Evolutionary conservation across 371 early-diverging fungal genomes (phyloP).

Genomic region (Zychaea mexicana): DNA sequence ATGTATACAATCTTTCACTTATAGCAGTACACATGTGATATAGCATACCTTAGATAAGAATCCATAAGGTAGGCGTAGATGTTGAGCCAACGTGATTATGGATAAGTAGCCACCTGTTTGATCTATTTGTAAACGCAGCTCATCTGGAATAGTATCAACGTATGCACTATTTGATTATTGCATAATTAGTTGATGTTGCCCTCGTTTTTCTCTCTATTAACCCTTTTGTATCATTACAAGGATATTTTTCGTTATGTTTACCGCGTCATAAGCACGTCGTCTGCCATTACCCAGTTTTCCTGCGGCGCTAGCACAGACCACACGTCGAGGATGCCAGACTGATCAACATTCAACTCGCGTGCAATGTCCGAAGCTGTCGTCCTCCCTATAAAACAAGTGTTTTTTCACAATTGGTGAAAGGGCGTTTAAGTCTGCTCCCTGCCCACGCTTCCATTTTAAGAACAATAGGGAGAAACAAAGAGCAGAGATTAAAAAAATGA

Average conservation of each 20-base stretch:
- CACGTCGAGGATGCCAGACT: slow-evolving; percentile 1
- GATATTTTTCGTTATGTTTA: slow-evolving; percentile 1
- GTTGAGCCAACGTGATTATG: slow-evolving; percentile 19
- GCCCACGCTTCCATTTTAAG: slow-evolving; percentile 4
- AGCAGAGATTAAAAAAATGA: background rate
- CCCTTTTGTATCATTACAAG: too few species aligned
- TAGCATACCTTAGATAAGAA: slow-evolving; percentile 20
- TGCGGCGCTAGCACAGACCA: slow-evolving; percentile 17
- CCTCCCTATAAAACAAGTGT: slow-evolving; percentile 12
- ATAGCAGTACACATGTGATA: background rate
- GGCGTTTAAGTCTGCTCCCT: background rate
- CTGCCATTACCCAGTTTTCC: slow-evolving; percentile 17
- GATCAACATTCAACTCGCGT: slow-evolving; percentile 16
- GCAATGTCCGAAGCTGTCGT: slow-evolving; percentile 14
- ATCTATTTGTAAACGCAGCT: slow-evolving; percentile 5
- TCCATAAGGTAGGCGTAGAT: slow-evolving; percentile 18
- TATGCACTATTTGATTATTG: background rate
- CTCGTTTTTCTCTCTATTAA: background rate
- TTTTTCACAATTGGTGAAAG: background rate
- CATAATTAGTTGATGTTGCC: background rate
- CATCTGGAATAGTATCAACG: slow-evolving; percentile 3
- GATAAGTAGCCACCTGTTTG: slow-evolving; percentile 16
- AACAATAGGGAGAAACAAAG: background rate
- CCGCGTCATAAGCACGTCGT: slow-evolving; percentile 19
- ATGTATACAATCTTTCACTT: too few species aligned